Base-by-base conservation (phyloP, 2,329 filamentous ascomycete species). In the Colletotrichum tabaci region DNA sequence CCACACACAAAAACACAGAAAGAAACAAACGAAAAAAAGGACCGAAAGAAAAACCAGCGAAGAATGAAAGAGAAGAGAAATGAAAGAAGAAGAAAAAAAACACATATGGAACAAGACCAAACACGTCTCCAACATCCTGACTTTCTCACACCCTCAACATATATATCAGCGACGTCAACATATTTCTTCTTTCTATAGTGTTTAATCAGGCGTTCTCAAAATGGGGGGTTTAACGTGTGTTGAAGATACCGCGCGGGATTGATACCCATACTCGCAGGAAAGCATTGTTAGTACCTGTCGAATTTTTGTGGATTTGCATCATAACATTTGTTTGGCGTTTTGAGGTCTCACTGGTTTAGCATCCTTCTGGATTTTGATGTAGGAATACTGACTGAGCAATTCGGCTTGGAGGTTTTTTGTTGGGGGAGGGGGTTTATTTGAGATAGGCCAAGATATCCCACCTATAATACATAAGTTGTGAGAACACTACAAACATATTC, bases 201-300 rank as follows among this genome's bases (percentile, higher is more conserved):
- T 58, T 26, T 44, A 23, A 55, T 15, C 50, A 63, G 69, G 69
- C 69, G 66, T 71, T 71, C 10, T 15, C 44, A 44, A 49, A 18
- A 4, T 8, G 49, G n/a, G 49, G 49, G 46, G 21, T 35, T 15
- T 23, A 23, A 49, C 6, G 23, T 62, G 8, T 44, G 47, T 21
- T 47, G 26, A 9, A 50, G 49, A 55, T 46, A 63, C 40, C 61
- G 61, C 61, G 60, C 40, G 65, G 69, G 65, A 72, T 69, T 72
- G 69, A 72, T 72, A 72, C 69, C 69, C 69, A 72, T 53, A 60
- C 58, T 72, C 65, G 69, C 66, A 66, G 47, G 47, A 66, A 58
- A 52, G 35, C 60, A 26, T 40, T 38, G 16, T 38, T 62, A 62
- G 23, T 66, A 46, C n/a, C 38, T 5, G 44, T 60, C 60, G 53